A percentile compares a stretch with the other conserved stretches of the same genome.
Conservation (phyloP, 164 flowering plant species). For the Amborella trichopoda region DNA sequence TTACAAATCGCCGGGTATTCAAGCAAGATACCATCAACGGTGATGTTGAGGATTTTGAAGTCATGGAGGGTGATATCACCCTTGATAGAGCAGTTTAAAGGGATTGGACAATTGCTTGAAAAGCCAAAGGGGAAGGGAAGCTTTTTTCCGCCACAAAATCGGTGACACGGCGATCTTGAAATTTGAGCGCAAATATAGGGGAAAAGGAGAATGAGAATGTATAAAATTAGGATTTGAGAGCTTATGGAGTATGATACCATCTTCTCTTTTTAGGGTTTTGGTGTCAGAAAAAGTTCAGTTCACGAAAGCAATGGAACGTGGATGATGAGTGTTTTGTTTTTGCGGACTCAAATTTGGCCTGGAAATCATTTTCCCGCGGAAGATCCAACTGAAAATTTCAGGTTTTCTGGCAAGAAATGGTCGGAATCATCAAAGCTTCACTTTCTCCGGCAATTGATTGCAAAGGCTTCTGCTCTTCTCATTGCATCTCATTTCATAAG, state of each 20-base stretch:
- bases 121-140: conserved; percentile 63
- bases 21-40: conserved; percentile 21
- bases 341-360: too few species aligned
- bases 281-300: background rate
- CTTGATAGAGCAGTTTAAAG: conserved; percentile 26
- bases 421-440: too few species aligned
- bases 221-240: background rate
- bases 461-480: too few species aligned
- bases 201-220: background rate
- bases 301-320: background rate
- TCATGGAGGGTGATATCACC: conserved; percentile 21
- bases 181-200: background rate
- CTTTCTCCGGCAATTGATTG: too few species aligned
- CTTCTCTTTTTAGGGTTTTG: background rate
- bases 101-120: conserved; percentile 51
- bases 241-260: background rate
- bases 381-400: too few species aligned
- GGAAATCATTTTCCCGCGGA: too few species aligned
- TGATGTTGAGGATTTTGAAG: conserved; percentile 25
- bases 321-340: too few species aligned
- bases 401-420: too few species aligned
- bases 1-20: conserved; percentile 31
- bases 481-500: too few species aligned
- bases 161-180: conserved; percentile 12
- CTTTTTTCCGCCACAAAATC: conserved; percentile 19